These are phyloP conservation scores for Datisca glomerata DNA, from an alignment of 306 rosid species.

Conservation along the genomic window DNA sequence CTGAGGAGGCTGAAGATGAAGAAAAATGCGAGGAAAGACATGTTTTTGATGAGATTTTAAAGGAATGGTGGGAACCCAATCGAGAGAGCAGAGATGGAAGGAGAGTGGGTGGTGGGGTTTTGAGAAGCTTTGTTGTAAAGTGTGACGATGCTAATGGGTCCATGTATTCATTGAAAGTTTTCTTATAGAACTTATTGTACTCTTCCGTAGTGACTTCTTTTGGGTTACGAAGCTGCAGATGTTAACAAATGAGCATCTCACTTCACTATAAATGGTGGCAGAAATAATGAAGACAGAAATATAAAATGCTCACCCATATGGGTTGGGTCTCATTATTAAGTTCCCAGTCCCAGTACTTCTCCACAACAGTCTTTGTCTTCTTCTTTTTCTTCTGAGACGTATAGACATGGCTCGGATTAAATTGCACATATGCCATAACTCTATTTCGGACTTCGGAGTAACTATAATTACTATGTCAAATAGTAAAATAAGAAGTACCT, in stretches of 20 bases:
- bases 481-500: constrained; percentile 26
- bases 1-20: background rate
- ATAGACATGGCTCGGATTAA: constrained; percentile 11
- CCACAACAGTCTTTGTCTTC: too few relatives aligned
- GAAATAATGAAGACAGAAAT: constrained; percentile 1
- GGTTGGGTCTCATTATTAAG: constrained; percentile 89
- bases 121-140: constrained; percentile 51
- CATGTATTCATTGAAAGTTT: constrained; percentile 73
- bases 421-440: constrained; percentile 7
- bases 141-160: constrained; percentile 94
- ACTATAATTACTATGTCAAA: background rate
- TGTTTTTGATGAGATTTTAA: constrained; percentile 10
- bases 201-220: constrained; percentile 85
- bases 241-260: too few relatives aligned
- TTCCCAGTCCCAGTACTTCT: constrained; percentile 97
- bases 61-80: constrained; percentile 16
- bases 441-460: too few relatives aligned
- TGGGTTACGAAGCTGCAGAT: constrained; percentile 86
- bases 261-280: too few relatives aligned
- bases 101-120: constrained; percentile 15
- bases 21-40: constrained; percentile 5
- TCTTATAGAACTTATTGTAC: constrained; percentile 89
- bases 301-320: constrained; percentile 54
- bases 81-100: constrained; percentile 7
- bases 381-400: constrained; percentile 66